Evolutionary conservation across 2,329 filamentous ascomycete species (phyloP).

Genomic region (Venturiaceae sp.): DNA sequence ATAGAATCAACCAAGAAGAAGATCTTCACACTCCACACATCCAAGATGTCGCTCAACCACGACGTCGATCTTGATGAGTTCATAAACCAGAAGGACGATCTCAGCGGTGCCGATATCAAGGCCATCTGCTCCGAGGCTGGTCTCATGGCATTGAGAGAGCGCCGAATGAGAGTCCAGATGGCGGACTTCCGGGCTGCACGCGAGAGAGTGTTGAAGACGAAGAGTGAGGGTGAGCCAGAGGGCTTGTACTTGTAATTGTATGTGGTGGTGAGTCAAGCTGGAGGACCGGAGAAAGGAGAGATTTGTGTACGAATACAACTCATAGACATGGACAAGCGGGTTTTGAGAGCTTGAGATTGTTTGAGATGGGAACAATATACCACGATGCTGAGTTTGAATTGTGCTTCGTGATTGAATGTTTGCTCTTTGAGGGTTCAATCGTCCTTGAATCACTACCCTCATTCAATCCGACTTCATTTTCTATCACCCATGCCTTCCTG

Average conservation of each 20-base stretch:
- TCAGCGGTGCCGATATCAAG: conserved; percentile 96
- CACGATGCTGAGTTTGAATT: not conserved
- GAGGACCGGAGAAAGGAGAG: too few relatives aligned
- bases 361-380: not conserved
- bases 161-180: conserved; percentile 98
- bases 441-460: too few relatives aligned
- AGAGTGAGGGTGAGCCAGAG: conserved; percentile 97
- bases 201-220: conserved; percentile 93
- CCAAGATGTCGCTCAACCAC: conserved; percentile 93
- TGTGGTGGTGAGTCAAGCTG: too few relatives aligned
- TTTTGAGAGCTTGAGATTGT: not conserved
- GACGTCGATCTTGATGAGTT: conserved; percentile 99
- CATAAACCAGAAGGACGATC: conserved; percentile 95
- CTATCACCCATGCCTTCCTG: too few relatives aligned
- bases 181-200: conserved; percentile 88
- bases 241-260: conserved; percentile 82
- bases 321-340: not conserved
- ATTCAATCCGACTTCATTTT: not conserved
- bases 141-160: conserved; percentile 84
- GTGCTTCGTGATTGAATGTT: too few relatives aligned
- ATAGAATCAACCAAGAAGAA: conserved; percentile 89
- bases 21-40: conserved; percentile 97
- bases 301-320: not conserved
- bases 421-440: too few relatives aligned
- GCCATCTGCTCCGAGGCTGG: conserved; percentile 97